Base-by-base conservation (phyloP, 345 rosid genomes). In the Lepidium africanum region DNA sequence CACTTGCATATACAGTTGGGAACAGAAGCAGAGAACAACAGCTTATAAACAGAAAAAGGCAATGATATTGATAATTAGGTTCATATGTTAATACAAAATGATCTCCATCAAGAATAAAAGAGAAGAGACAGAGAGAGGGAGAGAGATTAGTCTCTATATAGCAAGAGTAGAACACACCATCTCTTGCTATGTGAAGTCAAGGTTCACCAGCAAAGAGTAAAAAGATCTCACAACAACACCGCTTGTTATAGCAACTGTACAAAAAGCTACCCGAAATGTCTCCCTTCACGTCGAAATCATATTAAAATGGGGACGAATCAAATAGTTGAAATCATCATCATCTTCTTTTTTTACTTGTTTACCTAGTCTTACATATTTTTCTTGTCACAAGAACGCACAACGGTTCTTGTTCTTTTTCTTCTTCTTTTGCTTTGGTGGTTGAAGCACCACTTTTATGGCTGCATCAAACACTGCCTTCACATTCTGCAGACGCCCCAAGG, bases 381-480 rank as follows among this genome's bases (percentile, higher is more conserved):
- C 35, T 30, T 38, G 73, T 85, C 82, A 90, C 91, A 90, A 84
- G 73, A 90, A 81, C 14, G 84, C 81, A 59, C 96, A 90, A 41
- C 81, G 87, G 35, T 80, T 84, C 80, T 83, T 90, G 56, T 63
- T 69, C 60, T 70, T 80, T 84, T 80, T 89, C 91, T 90, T 90
- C 76, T 25, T 25, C 89, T 87, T 84, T 74, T 83, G 83, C 64
- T 86, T 90, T 5, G 92, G 96, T 12, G 95, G 95, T 76, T 90
- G 90, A 62, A 90, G 95, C 69, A 87, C 95, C 25, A 90, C 95
- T 75, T 76, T 87, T 76, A 90, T 90, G 67, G 96, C 92, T 35
- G 86, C 86, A 45, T 87, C 96, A 60, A 87, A 90, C 62, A 87
- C 96, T 61, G 70, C 92, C 80, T 90, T 90, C 86, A 90, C 94